phyloP scores from a whole-genome alignment of 768 basidiomycete species.

The Agaricus bisporus region DNA sequence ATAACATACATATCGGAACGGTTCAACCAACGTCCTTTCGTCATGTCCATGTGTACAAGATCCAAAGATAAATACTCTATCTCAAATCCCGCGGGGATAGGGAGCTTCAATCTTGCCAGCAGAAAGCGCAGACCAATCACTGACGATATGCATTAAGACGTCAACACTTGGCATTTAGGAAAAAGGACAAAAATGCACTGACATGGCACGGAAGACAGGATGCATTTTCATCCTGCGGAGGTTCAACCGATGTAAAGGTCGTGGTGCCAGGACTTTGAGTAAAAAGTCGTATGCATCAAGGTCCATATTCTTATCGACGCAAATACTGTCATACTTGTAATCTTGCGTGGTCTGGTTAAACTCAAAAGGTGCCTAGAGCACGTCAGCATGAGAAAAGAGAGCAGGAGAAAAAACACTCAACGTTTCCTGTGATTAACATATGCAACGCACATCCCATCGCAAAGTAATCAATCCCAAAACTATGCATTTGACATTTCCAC shows the following conservation, averaged over 20 bases:
- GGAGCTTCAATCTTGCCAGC: constrained; percentile 3
- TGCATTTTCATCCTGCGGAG: constrained; percentile 7
- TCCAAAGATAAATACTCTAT: too few species aligned
- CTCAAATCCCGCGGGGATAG: too few species aligned
- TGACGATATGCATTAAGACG: background rate
- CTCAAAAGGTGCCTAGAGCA: constrained; percentile 1
- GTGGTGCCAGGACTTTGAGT: background rate
- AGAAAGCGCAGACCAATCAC: constrained; percentile 5
- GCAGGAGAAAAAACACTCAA: background rate
- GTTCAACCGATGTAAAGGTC: background rate
- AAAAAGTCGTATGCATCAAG: constrained; percentile 6
- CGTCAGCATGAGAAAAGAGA: background rate
- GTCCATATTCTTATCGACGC: constrained; percentile 4
- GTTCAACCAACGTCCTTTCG: too few species aligned
- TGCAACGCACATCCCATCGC: constrained; percentile 8
- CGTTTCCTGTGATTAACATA: constrained; percentile 4
- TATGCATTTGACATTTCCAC: constrained; percentile 6
- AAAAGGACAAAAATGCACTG: background rate
- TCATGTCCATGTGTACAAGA: too few species aligned
- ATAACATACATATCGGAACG: too few species aligned
- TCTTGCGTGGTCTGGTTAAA: background rate
- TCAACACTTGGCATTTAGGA: background rate
- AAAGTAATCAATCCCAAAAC: constrained; percentile 9
- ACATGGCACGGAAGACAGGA: constrained; percentile 3
- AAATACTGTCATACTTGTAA: constrained; percentile 1